Conservation (phyloP, 768 basidiomycete genomes). For the Psilocybe sp. region DNA sequence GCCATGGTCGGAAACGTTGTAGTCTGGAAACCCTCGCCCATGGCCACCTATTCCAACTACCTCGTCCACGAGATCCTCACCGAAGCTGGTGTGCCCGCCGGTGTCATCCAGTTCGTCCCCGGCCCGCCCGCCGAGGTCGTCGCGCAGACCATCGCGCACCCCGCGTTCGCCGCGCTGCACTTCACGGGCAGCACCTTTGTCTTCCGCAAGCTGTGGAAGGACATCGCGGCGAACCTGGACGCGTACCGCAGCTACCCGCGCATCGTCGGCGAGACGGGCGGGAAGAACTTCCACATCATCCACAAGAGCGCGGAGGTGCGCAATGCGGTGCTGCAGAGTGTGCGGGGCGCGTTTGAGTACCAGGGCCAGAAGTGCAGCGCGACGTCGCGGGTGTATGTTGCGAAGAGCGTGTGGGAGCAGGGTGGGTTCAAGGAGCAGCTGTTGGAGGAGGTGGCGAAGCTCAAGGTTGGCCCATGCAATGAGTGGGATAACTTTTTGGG, state of each 20-base stretch:
- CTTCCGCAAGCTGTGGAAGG: conserved; percentile 96
- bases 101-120: conserved; percentile 96
- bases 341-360: conserved; percentile 93
- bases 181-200: conserved; percentile 96
- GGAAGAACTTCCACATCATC: conserved; percentile 97
- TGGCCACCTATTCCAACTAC: conserved; percentile 94
- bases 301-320: conserved; percentile 83
- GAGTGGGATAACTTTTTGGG: conserved; percentile 90
- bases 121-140: conserved; percentile 86
- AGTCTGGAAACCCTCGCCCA: conserved; percentile 97
- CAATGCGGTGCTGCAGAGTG: conserved; percentile 87
- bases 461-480: conserved; percentile 76
- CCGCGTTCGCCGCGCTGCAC: conserved; percentile 83
- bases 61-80: conserved; percentile 85
- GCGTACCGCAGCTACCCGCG: conserved; percentile 87
- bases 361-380: conserved; percentile 99
- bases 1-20: conserved; percentile 93
- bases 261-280: conserved; percentile 97
- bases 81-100: conserved; percentile 92
- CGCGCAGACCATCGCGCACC: conserved; percentile 76
- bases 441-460: conserved; percentile 72
- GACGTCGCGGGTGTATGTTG: conserved; percentile 86
- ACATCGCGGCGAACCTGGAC: conserved; percentile 87
- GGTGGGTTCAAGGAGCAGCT: conserved; percentile 81
- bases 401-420: conserved; percentile 80